A percentile compares a stretch with the other conserved stretches of the same genome.
phyloP scores from a whole-genome alignment of 2,329 filamentous ascomycete genomes.

The Lachnellula cervina region DNA sequence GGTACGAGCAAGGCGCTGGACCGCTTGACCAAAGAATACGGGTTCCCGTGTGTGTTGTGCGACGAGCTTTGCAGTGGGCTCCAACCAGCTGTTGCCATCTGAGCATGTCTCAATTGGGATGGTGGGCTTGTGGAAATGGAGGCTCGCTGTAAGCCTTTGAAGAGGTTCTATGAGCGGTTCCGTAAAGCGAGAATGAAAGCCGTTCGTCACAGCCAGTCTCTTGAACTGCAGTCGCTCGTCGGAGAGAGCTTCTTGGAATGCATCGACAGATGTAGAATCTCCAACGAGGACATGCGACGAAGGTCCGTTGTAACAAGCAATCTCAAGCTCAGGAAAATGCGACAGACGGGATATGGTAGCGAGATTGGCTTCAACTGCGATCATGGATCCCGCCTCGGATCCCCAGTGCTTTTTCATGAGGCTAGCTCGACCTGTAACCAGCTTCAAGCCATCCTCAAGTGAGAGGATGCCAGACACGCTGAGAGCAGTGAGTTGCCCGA shows the following conservation, averaged over 20 bases:
- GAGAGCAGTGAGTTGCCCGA: constrained; percentile 35
- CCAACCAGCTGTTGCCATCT: not conserved
- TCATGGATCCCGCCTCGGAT: constrained; percentile 34
- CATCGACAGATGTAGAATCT: constrained; percentile 20
- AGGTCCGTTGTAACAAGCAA: constrained; percentile 47
- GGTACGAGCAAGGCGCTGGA: constrained; percentile 18
- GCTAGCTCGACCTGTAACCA: constrained; percentile 31
- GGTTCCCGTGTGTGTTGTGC: constrained; percentile 21
- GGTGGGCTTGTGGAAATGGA: constrained; percentile 22
- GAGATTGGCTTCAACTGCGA: constrained; percentile 34
- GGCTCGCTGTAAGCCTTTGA: constrained; percentile 10
- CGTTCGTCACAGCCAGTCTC: constrained; percentile 24
- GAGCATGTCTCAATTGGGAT: constrained; percentile 26
- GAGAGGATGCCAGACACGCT: constrained; percentile 31
- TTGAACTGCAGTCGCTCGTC: constrained; percentile 7
- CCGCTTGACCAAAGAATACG: constrained; percentile 26
- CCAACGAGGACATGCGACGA: constrained; percentile 28
- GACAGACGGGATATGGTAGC: constrained; percentile 17
- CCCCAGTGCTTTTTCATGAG: constrained; percentile 33
- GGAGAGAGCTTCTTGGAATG: constrained; percentile 5
- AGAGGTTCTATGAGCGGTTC: constrained; percentile 21
- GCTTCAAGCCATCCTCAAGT: constrained; percentile 27
- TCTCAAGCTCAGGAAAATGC: constrained; percentile 16
- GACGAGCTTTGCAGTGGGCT: not conserved
- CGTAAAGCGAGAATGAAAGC: constrained; percentile 26